Conservation (phyloP, 2,329 filamentous ascomycete genomes). For the Fonsecaea erecta region DNA sequence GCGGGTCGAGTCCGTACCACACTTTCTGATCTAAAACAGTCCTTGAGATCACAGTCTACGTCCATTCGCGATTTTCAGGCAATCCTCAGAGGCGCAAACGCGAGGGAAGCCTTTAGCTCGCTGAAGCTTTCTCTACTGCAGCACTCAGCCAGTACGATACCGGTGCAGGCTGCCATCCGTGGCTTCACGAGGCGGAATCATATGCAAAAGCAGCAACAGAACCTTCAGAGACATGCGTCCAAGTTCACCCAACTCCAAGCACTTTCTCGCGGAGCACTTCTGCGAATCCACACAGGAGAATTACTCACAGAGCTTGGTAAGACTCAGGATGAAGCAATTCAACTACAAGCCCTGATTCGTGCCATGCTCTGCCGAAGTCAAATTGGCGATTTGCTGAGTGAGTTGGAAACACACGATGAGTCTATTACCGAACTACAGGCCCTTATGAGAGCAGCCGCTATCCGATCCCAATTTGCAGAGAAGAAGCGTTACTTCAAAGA, state of each 20-base stretch:
- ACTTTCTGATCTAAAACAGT: constrained; percentile 42
- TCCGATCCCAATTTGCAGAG: constrained; percentile 76
- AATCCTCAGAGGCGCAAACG: constrained; percentile 53
- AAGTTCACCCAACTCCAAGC: constrained; percentile 47
- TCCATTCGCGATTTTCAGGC: constrained; percentile 58
- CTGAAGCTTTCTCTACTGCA: constrained; percentile 60
- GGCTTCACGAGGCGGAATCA: constrained; percentile 45
- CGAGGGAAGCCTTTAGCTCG: constrained; percentile 49
- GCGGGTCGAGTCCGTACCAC: constrained; percentile 44
- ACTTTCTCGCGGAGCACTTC: constrained; percentile 47
- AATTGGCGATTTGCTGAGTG: constrained; percentile 73
- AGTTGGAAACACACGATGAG: constrained; percentile 84
- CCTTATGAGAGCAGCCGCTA: constrained; percentile 70
- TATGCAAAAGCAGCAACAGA: constrained; percentile 41
- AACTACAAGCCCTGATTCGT: constrained; percentile 75
- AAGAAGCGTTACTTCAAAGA: constrained; percentile 88
- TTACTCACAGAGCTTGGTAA: constrained; percentile 73
- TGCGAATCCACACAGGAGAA: constrained; percentile 47
- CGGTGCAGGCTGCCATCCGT: constrained; percentile 64
- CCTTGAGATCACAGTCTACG: constrained; percentile 51
- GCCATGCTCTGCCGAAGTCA: constrained; percentile 78
- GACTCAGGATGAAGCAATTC: constrained; percentile 67
- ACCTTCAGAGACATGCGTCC: constrained; percentile 42
- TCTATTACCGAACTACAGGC: constrained; percentile 75
- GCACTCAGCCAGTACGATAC: constrained; percentile 61